Evolutionary conservation across 208 protist genomes (phyloP), one percentile per base, ranked within the genome.

Genomic region (Strigomonas oncopelti): DNA sequence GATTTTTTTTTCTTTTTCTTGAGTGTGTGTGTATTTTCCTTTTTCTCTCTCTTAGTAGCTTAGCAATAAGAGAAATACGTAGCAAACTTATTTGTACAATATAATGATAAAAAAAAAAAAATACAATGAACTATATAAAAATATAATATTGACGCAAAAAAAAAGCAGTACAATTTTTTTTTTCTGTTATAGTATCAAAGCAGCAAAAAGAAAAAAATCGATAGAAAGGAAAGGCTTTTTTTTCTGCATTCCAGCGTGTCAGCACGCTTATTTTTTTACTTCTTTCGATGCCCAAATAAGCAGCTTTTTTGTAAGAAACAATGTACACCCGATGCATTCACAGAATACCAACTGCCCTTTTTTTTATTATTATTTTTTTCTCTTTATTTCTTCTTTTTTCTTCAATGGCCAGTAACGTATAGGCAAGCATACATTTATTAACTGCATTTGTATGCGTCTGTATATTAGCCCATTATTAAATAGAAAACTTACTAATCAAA

Each of bases 21-120:
- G 46, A 36, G 36, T 65, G 14, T 55, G 45, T 25, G 45, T 65
- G 36, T 65, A 48, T 64, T 45, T 64, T 24, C 18, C 11, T 51
- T 51, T 20, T 51, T 20, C 42, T 51, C 11, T 20, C 13, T 51
- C 11, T 51, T 51, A 11, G 11, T 51, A 20, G 13, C 18, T 51
- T 18, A 51, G 18, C 18, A 20, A 18, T 20, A 51, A 51, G 11
- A 18, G 18, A 51, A 51, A 51, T 20, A 20, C 11, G 18, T 51
- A 11, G 18, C 18, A 11, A 51, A 20, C 13, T 20, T 51, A 51
- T 20, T 51, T 20, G 42, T 51, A 51, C 11, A 51, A 11, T 51
- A 51, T 20, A 51, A 51, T 20, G n/a, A 56, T 24, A 56, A 22
- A 8, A 56, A 56, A 56, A 56, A 25, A 56, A 56, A 22, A 45